Percentiles rank a stretch among this genome's conserved stretches.
Conservation (phyloP, 2,329 filamentous ascomycete genomes). For the Colletotrichum kahawae region DNA sequence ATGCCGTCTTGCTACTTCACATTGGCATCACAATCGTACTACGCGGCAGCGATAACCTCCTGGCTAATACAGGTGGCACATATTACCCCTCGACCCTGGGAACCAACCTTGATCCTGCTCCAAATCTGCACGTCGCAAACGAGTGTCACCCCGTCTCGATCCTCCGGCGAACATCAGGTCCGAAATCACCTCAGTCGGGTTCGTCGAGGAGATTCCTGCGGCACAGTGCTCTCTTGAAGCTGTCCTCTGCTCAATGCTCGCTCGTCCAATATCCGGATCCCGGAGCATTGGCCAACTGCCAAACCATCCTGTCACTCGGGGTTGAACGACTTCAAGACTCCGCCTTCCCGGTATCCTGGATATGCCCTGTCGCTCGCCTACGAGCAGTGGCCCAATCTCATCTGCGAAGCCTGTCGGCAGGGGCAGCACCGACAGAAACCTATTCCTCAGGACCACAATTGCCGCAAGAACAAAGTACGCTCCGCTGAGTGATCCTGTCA, state of each 20-base stretch:
- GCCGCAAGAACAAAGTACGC: neutral
- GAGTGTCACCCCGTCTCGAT: slow-evolving; percentile 4
- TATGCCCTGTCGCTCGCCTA: neutral
- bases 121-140: neutral
- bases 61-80: neutral
- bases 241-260: neutral
- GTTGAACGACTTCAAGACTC: neutral
- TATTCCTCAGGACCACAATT: neutral
- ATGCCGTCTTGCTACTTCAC: neutral
- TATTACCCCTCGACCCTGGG: neutral
- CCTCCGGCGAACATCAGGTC: neutral
- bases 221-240: neutral
- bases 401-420: neutral
- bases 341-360: slow-evolving; percentile 4
- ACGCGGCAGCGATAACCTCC: neutral
- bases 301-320: neutral
- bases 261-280: neutral
- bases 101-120: neutral
- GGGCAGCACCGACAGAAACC: neutral
- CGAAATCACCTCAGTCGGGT: neutral
- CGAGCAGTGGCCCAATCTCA: neutral
- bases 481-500: neutral
- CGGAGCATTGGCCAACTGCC: slow-evolving; percentile 8
- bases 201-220: neutral
- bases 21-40: neutral